Conservation (phyloP, 306 rosid species). For the Mimosa pudica region DNA sequence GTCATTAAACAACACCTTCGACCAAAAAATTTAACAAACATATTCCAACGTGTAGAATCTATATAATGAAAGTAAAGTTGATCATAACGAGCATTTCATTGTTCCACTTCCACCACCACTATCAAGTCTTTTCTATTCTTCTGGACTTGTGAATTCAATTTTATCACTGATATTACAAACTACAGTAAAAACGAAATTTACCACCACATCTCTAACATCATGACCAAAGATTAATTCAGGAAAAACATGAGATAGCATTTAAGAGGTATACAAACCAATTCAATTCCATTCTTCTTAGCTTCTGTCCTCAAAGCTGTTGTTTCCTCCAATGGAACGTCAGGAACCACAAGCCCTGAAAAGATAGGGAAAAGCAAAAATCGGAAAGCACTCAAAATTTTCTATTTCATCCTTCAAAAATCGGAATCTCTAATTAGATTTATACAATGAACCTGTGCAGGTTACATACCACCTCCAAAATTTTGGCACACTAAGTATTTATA, state of each 20-base stretch:
- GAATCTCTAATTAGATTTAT: neutral
- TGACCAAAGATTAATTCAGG: slow-evolving; percentile 18
- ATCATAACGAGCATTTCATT: slow-evolving; percentile 22
- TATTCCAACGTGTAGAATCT: slow-evolving; percentile 6
- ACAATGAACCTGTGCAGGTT: neutral
- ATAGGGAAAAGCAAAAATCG: slow-evolving; percentile 6
- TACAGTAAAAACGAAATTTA: neutral
- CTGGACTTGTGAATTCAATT: slow-evolving; percentile 21
- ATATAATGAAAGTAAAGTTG: slow-evolving; percentile 4
- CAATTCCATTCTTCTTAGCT: slow-evolving; percentile 75
- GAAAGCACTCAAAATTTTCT: slow-evolving; percentile 26
- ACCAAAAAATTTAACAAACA: neutral
- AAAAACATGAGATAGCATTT: slow-evolving; percentile 16
- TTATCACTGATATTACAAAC: slow-evolving; percentile 16
- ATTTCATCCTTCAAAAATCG: neutral
- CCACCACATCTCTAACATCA: slow-evolving; percentile 1
- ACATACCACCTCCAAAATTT: neutral
- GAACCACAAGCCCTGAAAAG: slow-evolving; percentile 84
- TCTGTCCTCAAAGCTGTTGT: slow-evolving; percentile 64
- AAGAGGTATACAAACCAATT: slow-evolving; percentile 63
- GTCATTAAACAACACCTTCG: slow-evolving; percentile 4
- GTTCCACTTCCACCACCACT: slow-evolving; percentile 30
- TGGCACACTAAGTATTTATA: neutral
- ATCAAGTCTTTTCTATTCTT: slow-evolving; percentile 14
- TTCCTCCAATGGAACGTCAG: slow-evolving; percentile 95